Evolutionary conservation across 2,329 filamentous ascomycete species (phyloP).

Genomic region (Colletotrichum destructivum): DNA sequence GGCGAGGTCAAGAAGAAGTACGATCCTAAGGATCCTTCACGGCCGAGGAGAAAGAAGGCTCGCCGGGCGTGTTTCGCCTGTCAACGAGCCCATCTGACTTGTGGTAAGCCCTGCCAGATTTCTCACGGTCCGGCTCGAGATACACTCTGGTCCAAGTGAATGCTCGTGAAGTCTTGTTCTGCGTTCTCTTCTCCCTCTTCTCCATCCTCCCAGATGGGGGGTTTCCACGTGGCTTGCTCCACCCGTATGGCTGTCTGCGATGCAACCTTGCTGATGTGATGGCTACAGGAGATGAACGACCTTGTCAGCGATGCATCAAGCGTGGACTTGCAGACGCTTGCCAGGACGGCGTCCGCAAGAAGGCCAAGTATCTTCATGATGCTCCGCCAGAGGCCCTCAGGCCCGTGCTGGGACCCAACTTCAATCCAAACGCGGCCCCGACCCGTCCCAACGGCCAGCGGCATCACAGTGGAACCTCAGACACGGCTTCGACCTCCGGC

Average conservation of each 20-base stretch:
- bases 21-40: conserved; percentile 89
- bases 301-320: conserved; percentile 94
- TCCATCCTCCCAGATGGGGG: conserved; percentile 25
- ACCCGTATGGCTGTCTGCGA: conserved; percentile 1
- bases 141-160: conserved; percentile 32
- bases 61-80: conserved; percentile 96
- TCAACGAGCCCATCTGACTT: conserved; percentile 96
- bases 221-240: conserved; percentile 18
- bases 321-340: conserved; percentile 91
- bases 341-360: conserved; percentile 97
- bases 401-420: conserved; percentile 83
- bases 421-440: conserved; percentile 70
- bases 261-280: conserved; percentile 37
- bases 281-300: conserved; percentile 87
- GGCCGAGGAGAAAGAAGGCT: conserved; percentile 95
- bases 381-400: conserved; percentile 90
- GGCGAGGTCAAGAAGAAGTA: conserved; percentile 76
- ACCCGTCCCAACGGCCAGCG: conserved; percentile 59
- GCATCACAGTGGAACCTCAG: conserved; percentile 53
- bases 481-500: conserved; percentile 60
- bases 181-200: conserved; percentile 14
- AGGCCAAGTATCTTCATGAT: conserved; percentile 99
- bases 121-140: conserved; percentile 21
- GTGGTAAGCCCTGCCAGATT: conserved; percentile 78
- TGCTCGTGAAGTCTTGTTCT: conserved; percentile 39